Percentiles rank a stretch among this genome's conserved stretches.
These are phyloP conservation scores for Metschnikowia borealis DNA, from an alignment of 805 yeast species.

Conservation along the genomic window DNA sequence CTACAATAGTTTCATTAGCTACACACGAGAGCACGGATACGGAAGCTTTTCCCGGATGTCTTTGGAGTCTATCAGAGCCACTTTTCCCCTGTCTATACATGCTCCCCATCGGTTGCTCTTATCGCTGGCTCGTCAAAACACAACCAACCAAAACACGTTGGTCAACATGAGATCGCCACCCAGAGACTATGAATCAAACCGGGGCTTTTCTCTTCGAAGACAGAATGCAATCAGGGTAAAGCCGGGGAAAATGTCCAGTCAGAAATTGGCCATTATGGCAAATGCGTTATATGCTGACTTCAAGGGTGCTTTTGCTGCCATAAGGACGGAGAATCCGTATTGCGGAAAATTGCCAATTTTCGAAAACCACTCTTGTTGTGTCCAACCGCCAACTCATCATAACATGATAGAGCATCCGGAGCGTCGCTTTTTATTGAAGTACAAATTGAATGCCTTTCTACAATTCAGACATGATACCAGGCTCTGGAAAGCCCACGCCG, in stretches of 20 bases:
- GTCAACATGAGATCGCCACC: not conserved
- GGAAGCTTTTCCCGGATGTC: not conserved
- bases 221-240: slow-evolving; percentile 30
- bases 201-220: slow-evolving; percentile 26
- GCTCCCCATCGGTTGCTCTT: slow-evolving; percentile 21
- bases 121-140: slow-evolving; percentile 26
- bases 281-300: slow-evolving; percentile 6
- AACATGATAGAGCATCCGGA: not conserved
- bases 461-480: not conserved
- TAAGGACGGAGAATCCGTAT: slow-evolving; percentile 1
- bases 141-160: slow-evolving; percentile 19
- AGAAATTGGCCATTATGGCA: slow-evolving; percentile 2
- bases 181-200: not conserved
- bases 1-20: not conserved
- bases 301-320: slow-evolving; percentile 5
- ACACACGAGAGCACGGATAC: not conserved
- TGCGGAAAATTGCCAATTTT: slow-evolving; percentile 13
- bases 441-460: not conserved
- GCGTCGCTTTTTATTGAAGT: not conserved
- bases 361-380: slow-evolving; percentile 4
- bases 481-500: slow-evolving; percentile 1
- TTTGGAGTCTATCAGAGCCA: not conserved
- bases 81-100: not conserved
- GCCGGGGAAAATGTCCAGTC: slow-evolving; percentile 1
- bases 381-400: not conserved